Conservation (phyloP, 73 alveolate species). For the Effrenium voratum region DNA sequence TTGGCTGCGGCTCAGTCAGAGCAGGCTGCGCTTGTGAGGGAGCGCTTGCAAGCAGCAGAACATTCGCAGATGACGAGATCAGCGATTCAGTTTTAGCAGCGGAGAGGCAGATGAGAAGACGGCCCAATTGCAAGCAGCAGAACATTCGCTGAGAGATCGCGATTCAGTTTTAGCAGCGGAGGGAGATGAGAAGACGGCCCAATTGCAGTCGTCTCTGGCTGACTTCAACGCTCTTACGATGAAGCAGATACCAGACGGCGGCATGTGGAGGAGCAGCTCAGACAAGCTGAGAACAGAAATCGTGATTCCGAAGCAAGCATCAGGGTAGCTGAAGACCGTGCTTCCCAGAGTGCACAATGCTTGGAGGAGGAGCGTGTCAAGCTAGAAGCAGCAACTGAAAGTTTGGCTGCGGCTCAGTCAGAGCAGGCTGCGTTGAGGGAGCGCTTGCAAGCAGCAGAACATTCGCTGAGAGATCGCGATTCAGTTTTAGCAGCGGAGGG, state of each 20-base stretch:
- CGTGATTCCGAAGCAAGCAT: constrained; percentile 3
- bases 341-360: neutral
- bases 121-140: neutral
- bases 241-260: neutral
- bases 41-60: no score
- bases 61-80: no score
- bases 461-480: constrained; percentile 17
- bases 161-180: constrained; percentile 5
- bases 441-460: neutral
- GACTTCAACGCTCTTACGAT: neutral
- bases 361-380: neutral
- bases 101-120: neutral
- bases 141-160: constrained; percentile 25
- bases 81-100: no score
- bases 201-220: neutral
- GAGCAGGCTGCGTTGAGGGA: neutral
- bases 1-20: constrained; percentile 3
- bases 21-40: no score
- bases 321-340: constrained; percentile 29
- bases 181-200: neutral
- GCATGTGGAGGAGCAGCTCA: neutral
- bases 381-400: neutral
- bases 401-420: neutral
- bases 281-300: neutral
- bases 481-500: constrained; percentile 12